Conservation (phyloP, 2,329 filamentous ascomycete genomes). For the Dothideomycetes sp. region DNA sequence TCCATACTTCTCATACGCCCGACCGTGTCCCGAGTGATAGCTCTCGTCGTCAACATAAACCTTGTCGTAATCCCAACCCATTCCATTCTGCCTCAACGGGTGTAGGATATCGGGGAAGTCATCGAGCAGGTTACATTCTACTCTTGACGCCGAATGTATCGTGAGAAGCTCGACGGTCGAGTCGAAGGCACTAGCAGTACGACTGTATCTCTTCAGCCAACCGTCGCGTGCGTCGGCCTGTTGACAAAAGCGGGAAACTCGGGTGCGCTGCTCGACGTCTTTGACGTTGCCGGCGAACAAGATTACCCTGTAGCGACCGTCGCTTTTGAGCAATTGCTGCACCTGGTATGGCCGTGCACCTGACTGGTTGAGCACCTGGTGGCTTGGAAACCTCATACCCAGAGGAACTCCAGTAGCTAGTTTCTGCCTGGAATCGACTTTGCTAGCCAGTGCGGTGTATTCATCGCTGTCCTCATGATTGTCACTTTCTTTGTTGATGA, state of each 20-base stretch:
- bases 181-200: conserved; percentile 28
- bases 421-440: conserved; percentile 25
- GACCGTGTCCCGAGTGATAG: conserved; percentile 34
- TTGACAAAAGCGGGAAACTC: conserved; percentile 41
- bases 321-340: conserved; percentile 46
- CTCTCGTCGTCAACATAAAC: conserved; percentile 36
- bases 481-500: conserved; percentile 45
- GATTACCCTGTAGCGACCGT: conserved; percentile 51
- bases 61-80: conserved; percentile 24
- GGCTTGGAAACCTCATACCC: conserved; percentile 51
- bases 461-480: conserved; percentile 43
- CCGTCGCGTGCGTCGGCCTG: conserved; percentile 25
- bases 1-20: conserved; percentile 48
- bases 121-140: conserved; percentile 32
- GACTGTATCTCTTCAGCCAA: conserved; percentile 23
- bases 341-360: conserved; percentile 50
- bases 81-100: conserved; percentile 27
- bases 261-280: conserved; percentile 32
- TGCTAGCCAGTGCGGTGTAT: conserved; percentile 16
- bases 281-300: conserved; percentile 54
- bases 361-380: conserved; percentile 52
- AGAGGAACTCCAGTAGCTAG: conserved; percentile 39
- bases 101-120: conserved; percentile 34
- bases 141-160: conserved; percentile 47
- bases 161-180: conserved; percentile 50